These are phyloP conservation scores for Rugosomyces carneus DNA, from an alignment of 1,284 basidiomycete genomes.

Conservation along the genomic window DNA sequence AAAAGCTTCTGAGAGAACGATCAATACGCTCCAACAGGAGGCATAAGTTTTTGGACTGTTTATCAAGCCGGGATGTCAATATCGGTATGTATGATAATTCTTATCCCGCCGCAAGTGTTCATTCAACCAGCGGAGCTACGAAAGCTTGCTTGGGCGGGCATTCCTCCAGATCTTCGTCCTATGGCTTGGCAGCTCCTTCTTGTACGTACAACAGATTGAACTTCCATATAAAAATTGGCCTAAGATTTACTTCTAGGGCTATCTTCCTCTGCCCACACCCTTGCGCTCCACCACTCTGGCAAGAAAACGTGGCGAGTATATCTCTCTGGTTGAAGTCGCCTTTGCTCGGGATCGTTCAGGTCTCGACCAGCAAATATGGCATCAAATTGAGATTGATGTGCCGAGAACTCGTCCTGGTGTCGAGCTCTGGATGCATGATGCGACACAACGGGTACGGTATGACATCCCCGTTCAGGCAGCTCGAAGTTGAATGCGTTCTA, in stretches of 20 bases:
- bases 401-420: constrained; percentile 92
- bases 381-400: constrained; percentile 96
- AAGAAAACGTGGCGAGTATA: constrained; percentile 91
- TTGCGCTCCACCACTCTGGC: constrained; percentile 72
- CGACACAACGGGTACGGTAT: constrained; percentile 76
- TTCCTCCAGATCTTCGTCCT: constrained; percentile 83
- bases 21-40: constrained; percentile 70
- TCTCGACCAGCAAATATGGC: constrained; percentile 94
- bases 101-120: constrained; percentile 6
- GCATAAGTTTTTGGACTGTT: constrained; percentile 68
- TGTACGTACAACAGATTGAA: constrained; percentile 40
- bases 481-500: constrained; percentile 15
- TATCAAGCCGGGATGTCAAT: constrained; percentile 65
- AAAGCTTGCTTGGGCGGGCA: constrained; percentile 93
- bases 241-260: constrained; percentile 57
- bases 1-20: constrained; percentile 63
- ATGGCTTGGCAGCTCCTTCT: constrained; percentile 94
- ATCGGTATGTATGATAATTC: constrained; percentile 49
- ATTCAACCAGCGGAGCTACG: constrained; percentile 64
- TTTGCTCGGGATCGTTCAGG: constrained; percentile 81
- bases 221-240: background rate
- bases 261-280: constrained; percentile 83
- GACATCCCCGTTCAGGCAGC: constrained; percentile 11
- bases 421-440: constrained; percentile 80
- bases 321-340: constrained; percentile 84